phyloP scores from a whole-genome alignment of 768 basidiomycete species.

The Leccinum ochraceum region DNA sequence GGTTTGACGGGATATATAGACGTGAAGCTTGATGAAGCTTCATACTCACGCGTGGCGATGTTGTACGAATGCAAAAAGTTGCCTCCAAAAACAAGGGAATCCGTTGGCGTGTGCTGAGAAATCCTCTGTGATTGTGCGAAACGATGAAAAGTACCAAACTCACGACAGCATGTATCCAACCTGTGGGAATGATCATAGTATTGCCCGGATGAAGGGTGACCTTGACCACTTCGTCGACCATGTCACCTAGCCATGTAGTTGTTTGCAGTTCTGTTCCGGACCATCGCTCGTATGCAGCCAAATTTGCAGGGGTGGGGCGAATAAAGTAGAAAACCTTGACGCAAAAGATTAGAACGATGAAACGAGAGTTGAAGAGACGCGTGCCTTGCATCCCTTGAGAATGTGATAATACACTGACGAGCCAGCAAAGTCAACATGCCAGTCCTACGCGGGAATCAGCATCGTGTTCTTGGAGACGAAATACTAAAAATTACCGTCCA shows the following conservation, averaged over 20 bases:
- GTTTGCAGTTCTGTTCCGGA: conserved; percentile 90
- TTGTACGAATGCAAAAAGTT: conserved; percentile 97
- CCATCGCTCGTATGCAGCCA: conserved; percentile 91
- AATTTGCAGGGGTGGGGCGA: conserved; percentile 80
- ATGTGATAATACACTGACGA: conserved; percentile 99
- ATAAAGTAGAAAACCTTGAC: conserved; percentile 94
- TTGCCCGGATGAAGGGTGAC: conserved; percentile 76
- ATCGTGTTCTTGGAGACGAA: neutral
- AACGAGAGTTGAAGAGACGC: conserved; percentile 6
- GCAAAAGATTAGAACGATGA: conserved; percentile 1
- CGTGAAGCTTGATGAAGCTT: neutral
- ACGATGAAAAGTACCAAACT: conserved; percentile 29
- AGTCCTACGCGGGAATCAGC: conserved; percentile 59
- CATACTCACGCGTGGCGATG: conserved; percentile 72
- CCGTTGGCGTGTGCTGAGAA: conserved; percentile 80
- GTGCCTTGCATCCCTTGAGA: conserved; percentile 78
- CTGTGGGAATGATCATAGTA: conserved; percentile 93
- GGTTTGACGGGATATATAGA: conserved; percentile 2
- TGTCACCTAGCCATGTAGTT: conserved; percentile 87
- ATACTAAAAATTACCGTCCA: conserved; percentile 77
- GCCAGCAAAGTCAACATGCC: conserved; percentile 98
- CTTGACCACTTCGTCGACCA: conserved; percentile 89
- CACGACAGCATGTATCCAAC: conserved; percentile 98
- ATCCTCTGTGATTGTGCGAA: conserved; percentile 3
- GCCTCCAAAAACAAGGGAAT: conserved; percentile 95